Conservation (phyloP, 2,329 filamentous ascomycete species). For the Phialemoniopsis sp. region DNA sequence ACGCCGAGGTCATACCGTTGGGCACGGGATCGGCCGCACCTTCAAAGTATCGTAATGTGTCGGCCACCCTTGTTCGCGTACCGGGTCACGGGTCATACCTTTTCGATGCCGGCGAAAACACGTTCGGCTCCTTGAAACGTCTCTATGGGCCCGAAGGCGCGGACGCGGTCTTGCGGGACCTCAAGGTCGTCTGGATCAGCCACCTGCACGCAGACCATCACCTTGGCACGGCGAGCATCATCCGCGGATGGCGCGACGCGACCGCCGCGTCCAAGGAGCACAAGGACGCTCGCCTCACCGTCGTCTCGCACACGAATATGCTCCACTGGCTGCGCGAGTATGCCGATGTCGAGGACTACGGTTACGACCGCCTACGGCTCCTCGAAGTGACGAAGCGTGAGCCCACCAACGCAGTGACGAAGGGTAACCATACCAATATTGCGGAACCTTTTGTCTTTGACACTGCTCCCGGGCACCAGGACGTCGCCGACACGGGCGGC, state of each 20-base stretch:
- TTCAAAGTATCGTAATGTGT: conserved; percentile 94
- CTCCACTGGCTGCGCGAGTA: conserved; percentile 77
- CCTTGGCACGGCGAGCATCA: conserved; percentile 75
- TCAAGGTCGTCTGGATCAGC: conserved; percentile 86
- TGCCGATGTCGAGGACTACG: conserved; percentile 70
- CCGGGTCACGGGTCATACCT: conserved; percentile 85
- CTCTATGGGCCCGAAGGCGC: conserved; percentile 64
- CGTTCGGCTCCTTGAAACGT: conserved; percentile 79
- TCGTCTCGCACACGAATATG: conserved; percentile 71
- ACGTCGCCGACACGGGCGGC: conserved; percentile 44
- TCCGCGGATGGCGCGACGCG: conserved; percentile 73
- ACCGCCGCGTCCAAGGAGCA: conserved; percentile 26
- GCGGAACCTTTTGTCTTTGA: conserved; percentile 23
- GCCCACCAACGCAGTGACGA: too few relatives aligned
- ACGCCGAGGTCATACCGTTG: conserved; percentile 80
- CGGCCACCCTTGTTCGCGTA: conserved; percentile 77
- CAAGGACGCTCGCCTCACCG: conserved; percentile 40
- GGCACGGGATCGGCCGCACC: conserved; percentile 89
- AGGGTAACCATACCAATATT: too few relatives aligned
- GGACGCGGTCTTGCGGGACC: conserved; percentile 66
- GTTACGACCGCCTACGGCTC: conserved; percentile 50
- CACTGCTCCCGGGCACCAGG: conserved; percentile 12
- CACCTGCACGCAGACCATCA: conserved; percentile 97
- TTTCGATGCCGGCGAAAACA: conserved; percentile 89
- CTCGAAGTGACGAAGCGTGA: conserved; percentile 9